Conservation (phyloP, 163 green algal genomes). For the Scenedesmus sp. region DNA sequence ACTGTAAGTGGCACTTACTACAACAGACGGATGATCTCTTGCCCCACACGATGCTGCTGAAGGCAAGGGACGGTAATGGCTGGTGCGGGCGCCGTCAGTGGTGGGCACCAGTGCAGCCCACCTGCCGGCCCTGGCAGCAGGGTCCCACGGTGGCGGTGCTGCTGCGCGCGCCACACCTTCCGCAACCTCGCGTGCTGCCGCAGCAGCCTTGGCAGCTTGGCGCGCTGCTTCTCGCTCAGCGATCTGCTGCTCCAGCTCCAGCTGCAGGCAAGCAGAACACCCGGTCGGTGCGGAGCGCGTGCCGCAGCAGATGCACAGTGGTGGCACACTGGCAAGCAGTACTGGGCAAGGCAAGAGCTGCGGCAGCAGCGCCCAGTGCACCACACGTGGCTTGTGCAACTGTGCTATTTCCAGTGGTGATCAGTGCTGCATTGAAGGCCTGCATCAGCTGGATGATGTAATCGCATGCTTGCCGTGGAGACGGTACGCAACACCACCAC, state of each 20-base stretch:
- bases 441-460: background rate
- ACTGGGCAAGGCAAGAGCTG: too few relatives aligned
- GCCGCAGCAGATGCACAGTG: background rate
- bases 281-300: too few relatives aligned
- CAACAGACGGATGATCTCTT: background rate
- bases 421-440: background rate
- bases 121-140: slow-evolving; percentile 28
- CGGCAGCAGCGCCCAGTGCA: too few relatives aligned
- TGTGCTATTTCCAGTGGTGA: too few relatives aligned
- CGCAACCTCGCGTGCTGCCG: slow-evolving; percentile 3
- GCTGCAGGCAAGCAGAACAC: slow-evolving; percentile 4
- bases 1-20: too few relatives aligned
- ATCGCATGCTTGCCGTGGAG: too few relatives aligned
- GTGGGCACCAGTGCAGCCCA: background rate
- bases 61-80: background rate
- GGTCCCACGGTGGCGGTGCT: slow-evolving; percentile 57
- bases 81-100: background rate
- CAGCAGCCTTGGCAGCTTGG: slow-evolving; percentile 4
- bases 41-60: background rate
- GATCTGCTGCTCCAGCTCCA: slow-evolving; percentile 52
- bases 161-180: slow-evolving; percentile 39
- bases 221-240: slow-evolving; percentile 39
- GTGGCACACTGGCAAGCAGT: background rate
- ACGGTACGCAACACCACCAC: background rate
- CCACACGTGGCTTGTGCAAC: too few relatives aligned